Conservation (phyloP, 129 eudicot species). For the Artemisia argyi region DNA sequence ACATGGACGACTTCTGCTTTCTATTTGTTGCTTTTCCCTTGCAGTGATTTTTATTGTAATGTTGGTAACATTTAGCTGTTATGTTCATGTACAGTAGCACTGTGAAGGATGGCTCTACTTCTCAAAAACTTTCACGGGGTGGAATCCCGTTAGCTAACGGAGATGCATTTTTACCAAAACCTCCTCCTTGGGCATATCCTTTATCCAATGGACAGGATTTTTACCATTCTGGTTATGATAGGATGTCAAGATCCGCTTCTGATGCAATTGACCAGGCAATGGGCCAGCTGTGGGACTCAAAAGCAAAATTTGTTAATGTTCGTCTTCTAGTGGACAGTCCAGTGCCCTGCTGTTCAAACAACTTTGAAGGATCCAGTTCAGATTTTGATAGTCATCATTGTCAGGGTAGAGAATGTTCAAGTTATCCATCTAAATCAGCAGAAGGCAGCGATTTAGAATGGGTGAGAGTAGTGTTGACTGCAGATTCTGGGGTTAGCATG, state of each 20-base stretch:
- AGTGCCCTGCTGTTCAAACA: slow-evolving; percentile 32
- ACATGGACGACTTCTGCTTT: slow-evolving; percentile 6
- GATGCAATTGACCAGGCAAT: slow-evolving; percentile 96
- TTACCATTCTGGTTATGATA: slow-evolving; percentile 66
- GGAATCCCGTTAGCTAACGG: slow-evolving; percentile 98
- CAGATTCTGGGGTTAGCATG: slow-evolving; percentile 92
- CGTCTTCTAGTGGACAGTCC: slow-evolving; percentile 70
- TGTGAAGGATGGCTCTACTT: slow-evolving; percentile 61
- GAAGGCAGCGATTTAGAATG: slow-evolving; percentile 50
- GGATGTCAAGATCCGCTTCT: slow-evolving; percentile 95
- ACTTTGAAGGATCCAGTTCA: slow-evolving; percentile 33
- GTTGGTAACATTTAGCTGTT: not conserved
- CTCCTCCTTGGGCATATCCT: slow-evolving; percentile 99
- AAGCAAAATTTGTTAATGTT: slow-evolving; percentile 89
- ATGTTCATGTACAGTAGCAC: slow-evolving; percentile 34
- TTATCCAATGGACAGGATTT: slow-evolving; percentile 74
- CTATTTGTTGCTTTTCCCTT: not conserved
- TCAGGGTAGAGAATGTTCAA: slow-evolving; percentile 37
- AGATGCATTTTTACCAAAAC: slow-evolving; percentile 90
- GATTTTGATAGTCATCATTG: slow-evolving; percentile 39
- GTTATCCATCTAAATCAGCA: slow-evolving; percentile 22
- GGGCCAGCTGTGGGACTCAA: slow-evolving; percentile 92
- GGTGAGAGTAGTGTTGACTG: slow-evolving; percentile 85
- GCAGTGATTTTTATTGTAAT: slow-evolving; percentile 11
- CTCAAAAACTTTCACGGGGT: slow-evolving; percentile 83